Conservation (phyloP, 768 basidiomycete species). For the Leccinum pellstonianum region DNA sequence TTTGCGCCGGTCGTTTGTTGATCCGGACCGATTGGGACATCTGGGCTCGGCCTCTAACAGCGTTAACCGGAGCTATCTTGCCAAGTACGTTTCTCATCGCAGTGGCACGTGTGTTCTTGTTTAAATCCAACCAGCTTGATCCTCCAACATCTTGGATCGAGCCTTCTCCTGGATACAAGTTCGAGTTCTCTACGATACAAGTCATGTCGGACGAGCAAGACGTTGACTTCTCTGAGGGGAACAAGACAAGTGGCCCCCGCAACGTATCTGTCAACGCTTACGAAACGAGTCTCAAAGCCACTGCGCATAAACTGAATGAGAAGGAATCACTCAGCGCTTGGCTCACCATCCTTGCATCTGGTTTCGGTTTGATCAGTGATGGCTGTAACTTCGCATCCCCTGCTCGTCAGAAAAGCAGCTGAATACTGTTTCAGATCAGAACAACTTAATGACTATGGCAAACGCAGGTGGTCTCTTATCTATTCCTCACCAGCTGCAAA, state of each 20-base stretch:
- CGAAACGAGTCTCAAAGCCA: constrained; percentile 22
- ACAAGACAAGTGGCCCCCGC: constrained; percentile 8
- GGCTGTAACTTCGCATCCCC: constrained; percentile 42
- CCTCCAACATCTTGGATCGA: background rate
- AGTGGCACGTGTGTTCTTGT: constrained; percentile 24
- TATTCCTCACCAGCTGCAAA: constrained; percentile 6
- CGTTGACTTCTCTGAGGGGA: constrained; percentile 5
- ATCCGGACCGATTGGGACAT: background rate
- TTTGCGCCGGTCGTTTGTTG: background rate
- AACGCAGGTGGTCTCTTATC: constrained; percentile 41
- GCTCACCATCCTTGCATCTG: constrained; percentile 63
- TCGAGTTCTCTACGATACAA: background rate
- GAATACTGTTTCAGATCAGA: constrained; percentile 49
- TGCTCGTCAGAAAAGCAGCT: constrained; percentile 3
- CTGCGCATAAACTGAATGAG: constrained; percentile 23
- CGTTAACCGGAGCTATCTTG: constrained; percentile 2
- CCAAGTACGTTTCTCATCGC: background rate
- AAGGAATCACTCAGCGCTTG: constrained; percentile 54
- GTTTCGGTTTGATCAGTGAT: constrained; percentile 65
- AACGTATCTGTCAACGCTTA: constrained; percentile 26
- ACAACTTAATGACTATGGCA: constrained; percentile 68
- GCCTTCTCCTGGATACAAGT: background rate
- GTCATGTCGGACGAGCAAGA: constrained; percentile 27
- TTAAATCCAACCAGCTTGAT: constrained; percentile 20
- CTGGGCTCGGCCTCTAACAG: background rate